phyloP scores from a whole-genome alignment of 768 basidiomycete genomes.

The Tephrocybe rancida region DNA sequence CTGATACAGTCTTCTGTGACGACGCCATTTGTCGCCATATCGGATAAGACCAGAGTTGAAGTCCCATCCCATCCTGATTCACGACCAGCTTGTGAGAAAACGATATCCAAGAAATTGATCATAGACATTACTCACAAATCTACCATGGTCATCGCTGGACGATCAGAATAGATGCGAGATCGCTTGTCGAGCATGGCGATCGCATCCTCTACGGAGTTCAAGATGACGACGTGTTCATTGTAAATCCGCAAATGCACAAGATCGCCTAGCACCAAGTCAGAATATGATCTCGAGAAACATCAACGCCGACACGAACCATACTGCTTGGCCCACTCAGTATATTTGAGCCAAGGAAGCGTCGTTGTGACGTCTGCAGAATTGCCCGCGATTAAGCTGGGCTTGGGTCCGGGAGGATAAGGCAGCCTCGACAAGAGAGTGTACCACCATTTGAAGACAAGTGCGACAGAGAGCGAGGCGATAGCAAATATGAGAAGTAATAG shows the following conservation, averaged over 20 bases:
- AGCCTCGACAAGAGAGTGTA: not conserved
- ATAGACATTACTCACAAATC: constrained; percentile 17
- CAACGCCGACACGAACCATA: not conserved
- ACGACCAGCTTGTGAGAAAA: too few species aligned
- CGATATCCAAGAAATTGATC: not conserved
- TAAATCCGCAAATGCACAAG: too few species aligned
- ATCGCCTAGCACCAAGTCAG: too few species aligned
- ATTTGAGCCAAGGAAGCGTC: not conserved
- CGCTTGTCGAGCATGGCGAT: too few species aligned
- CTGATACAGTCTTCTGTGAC: constrained; percentile 28
- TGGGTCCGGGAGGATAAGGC: constrained; percentile 7
- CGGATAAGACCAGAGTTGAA: constrained; percentile 29
- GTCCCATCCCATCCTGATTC: constrained; percentile 36
- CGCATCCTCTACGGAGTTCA: too few species aligned
- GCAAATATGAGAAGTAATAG: too few species aligned
- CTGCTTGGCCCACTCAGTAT: constrained; percentile 3
- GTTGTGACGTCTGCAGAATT: not conserved
- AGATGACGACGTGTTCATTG: too few species aligned
- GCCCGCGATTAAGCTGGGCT: not conserved
- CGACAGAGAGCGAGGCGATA: too few species aligned
- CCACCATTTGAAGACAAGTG: not conserved
- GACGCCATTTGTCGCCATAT: constrained; percentile 31
- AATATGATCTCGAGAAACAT: too few species aligned
- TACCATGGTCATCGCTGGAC: constrained; percentile 19
- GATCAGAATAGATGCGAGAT: too few species aligned